Evolutionary conservation across 495 filamentous ascomycete species (phyloP).

Genomic region (Polyplosphaeria fusca): DNA sequence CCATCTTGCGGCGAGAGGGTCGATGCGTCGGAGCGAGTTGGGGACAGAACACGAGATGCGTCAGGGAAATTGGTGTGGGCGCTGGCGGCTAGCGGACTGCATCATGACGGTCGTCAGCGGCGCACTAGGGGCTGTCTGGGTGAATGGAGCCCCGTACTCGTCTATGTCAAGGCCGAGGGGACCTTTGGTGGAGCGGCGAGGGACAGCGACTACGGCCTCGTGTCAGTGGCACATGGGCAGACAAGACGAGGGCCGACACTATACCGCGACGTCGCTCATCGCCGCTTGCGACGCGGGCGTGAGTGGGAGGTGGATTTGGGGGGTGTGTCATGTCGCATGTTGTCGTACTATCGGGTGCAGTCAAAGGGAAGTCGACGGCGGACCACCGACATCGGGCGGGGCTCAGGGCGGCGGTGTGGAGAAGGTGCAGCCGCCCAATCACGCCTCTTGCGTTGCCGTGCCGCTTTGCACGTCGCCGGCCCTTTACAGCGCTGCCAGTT

Average conservation of each 20-base stretch:
- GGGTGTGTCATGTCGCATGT: too few species aligned
- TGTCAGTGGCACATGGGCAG: neutral
- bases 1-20: constrained; percentile 27
- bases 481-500: neutral
- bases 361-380: too few species aligned
- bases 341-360: too few species aligned
- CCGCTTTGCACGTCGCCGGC: neutral
- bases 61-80: neutral
- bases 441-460: neutral
- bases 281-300: constrained; percentile 22
- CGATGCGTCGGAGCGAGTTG: constrained; percentile 12
- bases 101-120: neutral
- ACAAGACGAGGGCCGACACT: neutral
- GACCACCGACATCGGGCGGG: too few species aligned
- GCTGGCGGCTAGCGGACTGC: constrained; percentile 18
- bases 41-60: constrained; percentile 20
- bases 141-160: constrained; percentile 32
- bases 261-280: constrained; percentile 33
- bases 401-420: constrained; percentile 7
- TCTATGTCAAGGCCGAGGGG: constrained; percentile 37
- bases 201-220: constrained; percentile 28
- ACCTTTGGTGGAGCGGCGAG: constrained; percentile 36
- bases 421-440: neutral
- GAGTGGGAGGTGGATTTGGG: constrained; percentile 23
- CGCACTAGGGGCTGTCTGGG: neutral